Conservation (phyloP, 176 grass and related monocot species). For the Themeda triandra region DNA sequence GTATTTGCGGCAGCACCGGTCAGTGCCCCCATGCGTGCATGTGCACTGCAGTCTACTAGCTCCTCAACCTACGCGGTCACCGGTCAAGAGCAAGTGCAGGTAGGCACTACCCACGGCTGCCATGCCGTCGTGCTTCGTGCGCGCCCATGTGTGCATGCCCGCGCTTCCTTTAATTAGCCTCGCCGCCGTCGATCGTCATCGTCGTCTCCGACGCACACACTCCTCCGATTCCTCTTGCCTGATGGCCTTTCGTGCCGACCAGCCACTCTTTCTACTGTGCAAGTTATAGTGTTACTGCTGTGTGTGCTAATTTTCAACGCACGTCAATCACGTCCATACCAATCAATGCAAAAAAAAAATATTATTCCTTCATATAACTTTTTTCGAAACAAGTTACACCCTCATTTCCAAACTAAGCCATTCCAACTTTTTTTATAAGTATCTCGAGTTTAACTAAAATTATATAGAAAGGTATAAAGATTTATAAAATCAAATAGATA, state of each 20-base stretch:
- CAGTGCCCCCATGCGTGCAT: neutral
- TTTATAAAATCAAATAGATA: too few species aligned
- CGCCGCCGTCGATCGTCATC: neutral
- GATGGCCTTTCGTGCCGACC: neutral
- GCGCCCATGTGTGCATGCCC: neutral
- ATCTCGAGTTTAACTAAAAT: too few species aligned
- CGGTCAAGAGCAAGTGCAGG: neutral
- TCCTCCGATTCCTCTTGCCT: neutral
- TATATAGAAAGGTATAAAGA: too few species aligned
- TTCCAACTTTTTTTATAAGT: too few species aligned
- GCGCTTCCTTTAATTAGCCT: neutral
- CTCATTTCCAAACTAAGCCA: too few species aligned
- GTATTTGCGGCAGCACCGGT: neutral
- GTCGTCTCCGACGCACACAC: neutral
- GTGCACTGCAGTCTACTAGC: neutral
- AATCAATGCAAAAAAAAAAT: too few species aligned
- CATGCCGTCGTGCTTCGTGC: conserved; percentile 28
- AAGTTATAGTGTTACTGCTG: too few species aligned
- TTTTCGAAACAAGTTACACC: too few species aligned
- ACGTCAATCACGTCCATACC: too few species aligned
- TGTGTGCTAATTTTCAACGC: too few species aligned
- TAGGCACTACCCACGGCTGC: conserved; percentile 17
- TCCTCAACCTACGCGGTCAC: neutral
- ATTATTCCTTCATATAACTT: too few species aligned
- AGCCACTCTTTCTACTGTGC: neutral